phyloP scores from a whole-genome alignment of 139 green algal genomes.

The Haematococcus sp. region DNA sequence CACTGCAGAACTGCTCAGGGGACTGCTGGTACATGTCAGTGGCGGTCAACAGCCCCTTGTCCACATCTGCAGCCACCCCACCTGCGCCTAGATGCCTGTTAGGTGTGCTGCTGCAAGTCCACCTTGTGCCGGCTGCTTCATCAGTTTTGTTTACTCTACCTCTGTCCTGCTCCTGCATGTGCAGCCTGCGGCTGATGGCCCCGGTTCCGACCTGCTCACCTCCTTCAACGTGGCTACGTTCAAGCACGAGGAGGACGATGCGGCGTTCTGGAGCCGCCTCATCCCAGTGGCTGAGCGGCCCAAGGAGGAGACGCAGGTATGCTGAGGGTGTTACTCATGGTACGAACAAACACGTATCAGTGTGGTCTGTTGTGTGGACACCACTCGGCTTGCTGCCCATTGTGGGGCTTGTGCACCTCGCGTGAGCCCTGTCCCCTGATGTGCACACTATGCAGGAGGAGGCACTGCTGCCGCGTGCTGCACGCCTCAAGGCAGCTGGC shows the following conservation, averaged over 20 bases:
- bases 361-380: no score
- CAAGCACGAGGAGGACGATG: conserved; percentile 86
- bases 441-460: conserved; percentile 10
- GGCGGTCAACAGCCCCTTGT: no score
- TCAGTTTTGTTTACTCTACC: no score
- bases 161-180: not conserved
- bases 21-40: no score
- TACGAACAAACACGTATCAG: not conserved
- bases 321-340: not conserved
- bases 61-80: no score
- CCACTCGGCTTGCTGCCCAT: no score
- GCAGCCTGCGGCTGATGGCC: conserved; percentile 23
- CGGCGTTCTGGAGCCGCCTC: conserved; percentile 89
- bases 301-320: conserved; percentile 18
- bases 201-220: conserved; percentile 73
- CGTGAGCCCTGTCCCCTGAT: no score
- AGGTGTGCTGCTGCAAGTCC: no score
- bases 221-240: conserved; percentile 90
- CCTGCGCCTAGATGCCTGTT: no score
- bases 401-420: no score
- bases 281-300: conserved; percentile 67
- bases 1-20: no score
- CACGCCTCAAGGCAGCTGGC: conserved; percentile 24
- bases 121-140: no score
- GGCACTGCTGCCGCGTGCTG: conserved; percentile 28